Percentiles rank a stretch among this genome's conserved stretches.
These are phyloP conservation scores for Neopestalotiopsis rosae DNA, from an alignment of 2,329 filamentous ascomycete genomes.

Conservation along the genomic window DNA sequence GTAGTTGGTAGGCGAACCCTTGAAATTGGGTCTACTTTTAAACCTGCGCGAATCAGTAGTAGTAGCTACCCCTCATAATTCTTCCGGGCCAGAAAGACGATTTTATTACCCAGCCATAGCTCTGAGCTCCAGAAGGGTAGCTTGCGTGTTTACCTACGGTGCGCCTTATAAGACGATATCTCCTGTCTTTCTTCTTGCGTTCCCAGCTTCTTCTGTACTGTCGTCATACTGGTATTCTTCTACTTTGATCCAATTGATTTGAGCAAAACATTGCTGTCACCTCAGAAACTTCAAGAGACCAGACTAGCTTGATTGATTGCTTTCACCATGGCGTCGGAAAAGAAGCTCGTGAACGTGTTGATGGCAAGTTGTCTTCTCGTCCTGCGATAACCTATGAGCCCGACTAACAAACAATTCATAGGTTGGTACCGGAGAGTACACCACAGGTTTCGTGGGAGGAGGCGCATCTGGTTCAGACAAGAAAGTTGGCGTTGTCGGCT, in stretches of 20 bases:
- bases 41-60: not conserved
- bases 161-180: conserved; percentile 9
- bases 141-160: not conserved
- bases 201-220: not conserved
- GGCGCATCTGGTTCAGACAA: conserved; percentile 89
- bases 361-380: conserved; percentile 57
- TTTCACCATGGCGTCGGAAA: conserved; percentile 28
- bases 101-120: conserved; percentile 14
- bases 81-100: conserved; percentile 11
- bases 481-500: conserved; percentile 91
- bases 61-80: conserved; percentile 19
- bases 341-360: conserved; percentile 66
- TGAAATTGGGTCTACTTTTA: conserved; percentile 9
- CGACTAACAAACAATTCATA: conserved; percentile 35
- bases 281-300: not conserved
- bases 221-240: not conserved
- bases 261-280: not conserved
- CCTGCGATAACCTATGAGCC: conserved; percentile 8
- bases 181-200: not conserved
- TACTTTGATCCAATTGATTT: not conserved
- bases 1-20: conserved; percentile 14
- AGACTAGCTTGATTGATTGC: not conserved
- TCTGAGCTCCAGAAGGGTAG: not conserved
- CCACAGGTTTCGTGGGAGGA: conserved; percentile 88
- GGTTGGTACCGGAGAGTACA: conserved; percentile 96